A percentile compares a stretch with the other conserved stretches of the same genome.
These are phyloP conservation scores for Salix purpurea DNA, from an alignment of 345 rosid genomes.

Conservation along the genomic window DNA sequence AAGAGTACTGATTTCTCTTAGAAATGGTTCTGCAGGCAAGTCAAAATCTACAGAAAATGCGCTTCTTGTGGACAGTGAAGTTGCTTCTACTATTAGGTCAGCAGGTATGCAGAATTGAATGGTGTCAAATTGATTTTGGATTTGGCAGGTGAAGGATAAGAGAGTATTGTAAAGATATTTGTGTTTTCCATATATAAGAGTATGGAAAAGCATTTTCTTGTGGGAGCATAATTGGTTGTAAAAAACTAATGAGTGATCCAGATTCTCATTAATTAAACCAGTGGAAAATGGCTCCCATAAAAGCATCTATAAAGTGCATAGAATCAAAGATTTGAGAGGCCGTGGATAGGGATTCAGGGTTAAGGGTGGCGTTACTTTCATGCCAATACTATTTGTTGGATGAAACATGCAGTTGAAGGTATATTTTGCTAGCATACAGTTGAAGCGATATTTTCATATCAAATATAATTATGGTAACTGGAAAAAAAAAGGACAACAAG, in stretches of 20 bases:
- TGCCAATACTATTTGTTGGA: background rate
- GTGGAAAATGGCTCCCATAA: background rate
- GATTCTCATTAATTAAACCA: background rate
- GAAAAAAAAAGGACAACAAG: background rate
- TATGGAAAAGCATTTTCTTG: background rate
- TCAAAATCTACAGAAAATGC: conserved; percentile 23
- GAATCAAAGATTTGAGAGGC: background rate
- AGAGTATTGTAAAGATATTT: background rate
- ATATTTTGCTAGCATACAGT: background rate
- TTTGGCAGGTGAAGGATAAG: background rate
- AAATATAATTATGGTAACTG: background rate
- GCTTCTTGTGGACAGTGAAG: conserved; percentile 15
- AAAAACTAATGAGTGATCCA: background rate
- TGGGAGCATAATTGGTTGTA: background rate
- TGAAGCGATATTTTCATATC: background rate
- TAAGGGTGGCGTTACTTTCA: background rate
- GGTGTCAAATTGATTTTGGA: background rate
- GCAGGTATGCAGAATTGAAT: conserved; percentile 22
- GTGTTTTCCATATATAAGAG: background rate
- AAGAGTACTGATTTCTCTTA: conserved; percentile 6
- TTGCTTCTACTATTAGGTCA: conserved; percentile 21
- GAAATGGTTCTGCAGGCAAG: conserved; percentile 33
- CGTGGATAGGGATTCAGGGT: background rate
- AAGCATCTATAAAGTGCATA: background rate
- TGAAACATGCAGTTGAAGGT: background rate